Evolutionary conservation across 805 yeast species (phyloP).

Genomic region (Starmerella floris): DNA sequence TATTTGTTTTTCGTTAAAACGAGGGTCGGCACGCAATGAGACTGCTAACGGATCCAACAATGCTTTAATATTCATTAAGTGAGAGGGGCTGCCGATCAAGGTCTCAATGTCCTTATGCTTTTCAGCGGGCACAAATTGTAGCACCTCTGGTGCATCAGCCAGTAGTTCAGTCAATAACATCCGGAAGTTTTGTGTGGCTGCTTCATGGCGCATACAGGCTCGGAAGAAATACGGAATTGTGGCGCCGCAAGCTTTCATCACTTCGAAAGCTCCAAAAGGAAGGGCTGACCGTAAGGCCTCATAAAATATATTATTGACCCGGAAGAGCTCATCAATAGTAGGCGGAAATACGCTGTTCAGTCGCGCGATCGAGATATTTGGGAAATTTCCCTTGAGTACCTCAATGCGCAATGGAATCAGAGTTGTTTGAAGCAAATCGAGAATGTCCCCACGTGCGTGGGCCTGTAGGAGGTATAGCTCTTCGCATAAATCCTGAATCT

Average conservation of each 20-base stretch:
- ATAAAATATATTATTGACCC: conserved; percentile 73
- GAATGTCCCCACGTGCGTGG: conserved; percentile 56
- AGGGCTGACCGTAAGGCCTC: conserved; percentile 58
- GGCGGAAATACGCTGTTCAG: conserved; percentile 81
- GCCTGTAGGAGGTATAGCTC: conserved; percentile 65
- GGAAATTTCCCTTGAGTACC: conserved; percentile 42
- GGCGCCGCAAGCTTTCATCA: conserved; percentile 65
- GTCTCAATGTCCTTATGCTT: conserved; percentile 35
- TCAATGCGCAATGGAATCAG: conserved; percentile 64
- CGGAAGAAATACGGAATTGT: conserved; percentile 83
- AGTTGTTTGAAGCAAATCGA: conserved; percentile 62
- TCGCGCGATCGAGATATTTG: conserved; percentile 44
- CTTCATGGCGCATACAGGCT: conserved; percentile 88
- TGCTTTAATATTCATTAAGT: conserved; percentile 56
- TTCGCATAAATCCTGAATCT: conserved; percentile 40
- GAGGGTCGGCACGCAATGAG: conserved; percentile 30
- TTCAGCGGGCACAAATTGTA: conserved; percentile 23
- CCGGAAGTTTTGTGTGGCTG: conserved; percentile 62
- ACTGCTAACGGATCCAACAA: conserved; percentile 50
- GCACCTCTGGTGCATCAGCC: conserved; percentile 27
- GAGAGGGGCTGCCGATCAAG: conserved; percentile 55
- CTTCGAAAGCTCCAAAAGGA: conserved; percentile 60
- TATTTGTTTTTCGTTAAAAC: conserved; percentile 12
- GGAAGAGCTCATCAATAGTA: conserved; percentile 83
- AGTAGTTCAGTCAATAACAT: conserved; percentile 33